Conservation (phyloP, 2,329 filamentous ascomycete genomes). For the Rhytidhysteron rufulum region DNA sequence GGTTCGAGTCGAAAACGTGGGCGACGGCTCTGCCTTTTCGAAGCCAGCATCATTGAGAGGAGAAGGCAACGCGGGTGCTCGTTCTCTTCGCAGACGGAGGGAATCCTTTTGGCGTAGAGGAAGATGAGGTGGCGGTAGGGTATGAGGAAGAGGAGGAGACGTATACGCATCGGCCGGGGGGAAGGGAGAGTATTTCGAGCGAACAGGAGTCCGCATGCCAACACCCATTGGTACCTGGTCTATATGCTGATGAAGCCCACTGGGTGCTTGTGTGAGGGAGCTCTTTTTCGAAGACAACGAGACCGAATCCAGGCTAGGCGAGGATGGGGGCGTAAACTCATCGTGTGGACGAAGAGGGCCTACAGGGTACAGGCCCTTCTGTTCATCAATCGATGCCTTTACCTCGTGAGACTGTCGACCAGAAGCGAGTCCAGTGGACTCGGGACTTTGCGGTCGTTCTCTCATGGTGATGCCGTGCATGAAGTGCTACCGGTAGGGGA, state of each 20-base stretch:
- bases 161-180: neutral
- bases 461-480: neutral
- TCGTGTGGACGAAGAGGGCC: neutral
- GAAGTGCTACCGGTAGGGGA: neutral
- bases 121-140: slow-evolving; percentile 40
- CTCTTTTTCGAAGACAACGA: slow-evolving; percentile 1
- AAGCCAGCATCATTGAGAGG: slow-evolving; percentile 21
- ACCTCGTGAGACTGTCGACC: neutral
- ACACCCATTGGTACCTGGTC: too few species aligned
- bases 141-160: slow-evolving; percentile 21
- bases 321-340: slow-evolving; percentile 1
- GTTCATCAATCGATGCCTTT: neutral
- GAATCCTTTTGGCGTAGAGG: slow-evolving; percentile 39
- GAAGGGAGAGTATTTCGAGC: neutral
- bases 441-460: neutral
- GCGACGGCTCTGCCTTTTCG: slow-evolving; percentile 20
- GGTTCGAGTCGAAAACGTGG: slow-evolving; percentile 17
- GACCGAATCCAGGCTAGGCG: neutral
- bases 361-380: neutral
- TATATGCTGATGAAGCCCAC: too few species aligned
- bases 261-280: too few species aligned
- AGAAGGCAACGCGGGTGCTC: slow-evolving; percentile 16
- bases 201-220: too few species aligned
- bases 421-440: neutral
- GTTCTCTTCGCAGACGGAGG: slow-evolving; percentile 35